A percentile compares a stretch with the other conserved stretches of the same genome.
These are phyloP conservation scores for Penicillium lagena DNA, from an alignment of 495 filamentous ascomycete species.

Conservation along the genomic window DNA sequence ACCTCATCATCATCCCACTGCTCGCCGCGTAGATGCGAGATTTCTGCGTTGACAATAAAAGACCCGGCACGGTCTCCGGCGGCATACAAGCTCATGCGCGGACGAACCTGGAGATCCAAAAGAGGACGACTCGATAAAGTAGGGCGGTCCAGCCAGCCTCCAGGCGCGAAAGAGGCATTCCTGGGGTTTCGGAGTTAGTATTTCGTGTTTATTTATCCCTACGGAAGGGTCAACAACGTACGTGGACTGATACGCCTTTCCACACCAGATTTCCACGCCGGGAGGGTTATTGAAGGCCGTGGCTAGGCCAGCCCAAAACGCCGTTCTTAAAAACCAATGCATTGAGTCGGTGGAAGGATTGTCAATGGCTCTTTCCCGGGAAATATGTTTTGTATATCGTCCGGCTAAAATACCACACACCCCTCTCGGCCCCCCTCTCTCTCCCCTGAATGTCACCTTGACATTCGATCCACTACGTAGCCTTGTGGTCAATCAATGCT, in stretches of 20 bases:
- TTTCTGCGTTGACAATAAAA: constrained; percentile 53
- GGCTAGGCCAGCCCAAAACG: constrained; percentile 2
- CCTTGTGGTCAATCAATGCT: too few relatives aligned
- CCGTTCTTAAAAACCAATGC: constrained; percentile 1
- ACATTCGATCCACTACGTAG: too few relatives aligned
- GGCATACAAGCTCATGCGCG: constrained; percentile 56
- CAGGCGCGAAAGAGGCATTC: constrained; percentile 53
- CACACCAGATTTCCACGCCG: constrained; percentile 46
- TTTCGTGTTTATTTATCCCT: neutral
- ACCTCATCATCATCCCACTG: constrained; percentile 26
- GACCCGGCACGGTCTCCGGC: constrained; percentile 44
- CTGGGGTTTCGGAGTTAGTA: constrained; percentile 13
- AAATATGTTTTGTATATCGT: too few relatives aligned
- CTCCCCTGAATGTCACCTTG: constrained; percentile 12
- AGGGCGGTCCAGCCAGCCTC: constrained; percentile 49
- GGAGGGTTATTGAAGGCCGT: constrained; percentile 20
- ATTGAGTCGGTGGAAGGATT: neutral
- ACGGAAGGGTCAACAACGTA: constrained; percentile 5
- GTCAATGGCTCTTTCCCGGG: too few relatives aligned
- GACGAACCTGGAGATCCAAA: constrained; percentile 51
- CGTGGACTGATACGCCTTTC: constrained; percentile 50
- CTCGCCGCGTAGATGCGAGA: constrained; percentile 45
- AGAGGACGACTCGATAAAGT: constrained; percentile 31
- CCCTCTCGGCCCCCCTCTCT: constrained; percentile 8
- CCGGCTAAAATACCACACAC: too few relatives aligned